Percentiles rank a stretch among this genome's conserved stretches.
Conservation (phyloP, 129 eudicot genomes). For the Flaveria linearis region DNA sequence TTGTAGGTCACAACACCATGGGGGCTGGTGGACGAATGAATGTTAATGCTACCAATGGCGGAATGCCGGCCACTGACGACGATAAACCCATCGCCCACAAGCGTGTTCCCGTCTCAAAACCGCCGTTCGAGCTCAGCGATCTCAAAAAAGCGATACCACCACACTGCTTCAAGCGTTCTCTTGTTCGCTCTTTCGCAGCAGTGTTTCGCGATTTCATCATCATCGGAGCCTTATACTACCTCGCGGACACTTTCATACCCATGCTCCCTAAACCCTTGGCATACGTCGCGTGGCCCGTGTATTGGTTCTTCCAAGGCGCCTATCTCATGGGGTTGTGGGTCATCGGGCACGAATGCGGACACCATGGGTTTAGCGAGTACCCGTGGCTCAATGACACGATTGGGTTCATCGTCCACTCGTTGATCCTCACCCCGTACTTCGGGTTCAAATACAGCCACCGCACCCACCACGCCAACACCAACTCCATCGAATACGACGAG, state of each 20-base stretch:
- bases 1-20: constrained; percentile 21
- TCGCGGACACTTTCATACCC: constrained; percentile 28
- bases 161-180: too few relatives aligned
- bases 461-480: constrained; percentile 41
- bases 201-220: constrained; percentile 33
- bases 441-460: constrained; percentile 42
- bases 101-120: too few relatives aligned
- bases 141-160: too few relatives aligned
- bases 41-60: not conserved
- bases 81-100: constrained; percentile 25
- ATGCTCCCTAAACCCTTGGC: constrained; percentile 26
- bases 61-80: not conserved
- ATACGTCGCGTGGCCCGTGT: constrained; percentile 33
- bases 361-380: constrained; percentile 37
- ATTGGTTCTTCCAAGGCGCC: constrained; percentile 37
- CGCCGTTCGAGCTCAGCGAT: too few relatives aligned
- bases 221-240: constrained; percentile 25
- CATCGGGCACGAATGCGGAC: constrained; percentile 43
- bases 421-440: constrained; percentile 32
- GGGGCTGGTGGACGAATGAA: constrained; percentile 43
- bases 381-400: constrained; percentile 34
- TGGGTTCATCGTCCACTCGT: constrained; percentile 38
- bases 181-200: too few relatives aligned
- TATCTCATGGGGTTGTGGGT: constrained; percentile 37
- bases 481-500: constrained; percentile 40